Evolutionary conservation across 345 rosid genomes (phyloP), one percentile per base, ranked within the genome.

Genomic region (Gossypium anomalum): DNA sequence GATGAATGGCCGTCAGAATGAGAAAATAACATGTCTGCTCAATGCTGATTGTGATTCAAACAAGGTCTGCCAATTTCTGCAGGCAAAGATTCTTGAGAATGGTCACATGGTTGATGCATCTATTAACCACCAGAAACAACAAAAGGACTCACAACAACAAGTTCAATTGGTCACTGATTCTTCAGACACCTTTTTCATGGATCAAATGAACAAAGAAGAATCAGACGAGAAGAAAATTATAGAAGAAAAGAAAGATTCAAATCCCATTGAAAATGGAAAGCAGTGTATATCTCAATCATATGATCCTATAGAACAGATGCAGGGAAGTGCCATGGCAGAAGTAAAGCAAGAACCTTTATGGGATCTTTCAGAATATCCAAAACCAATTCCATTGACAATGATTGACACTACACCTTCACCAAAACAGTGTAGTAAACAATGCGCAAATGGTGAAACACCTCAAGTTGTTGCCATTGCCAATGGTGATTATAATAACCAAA

Each of bases 141-240:
- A 43, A 17, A 45, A 63, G 20, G 85, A 67, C 29, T 22, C 78
- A 19, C 53, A 48, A 75, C 63, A 63, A 55, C 14, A 63, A 59
- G 34, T 23, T 75, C 62, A 29, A 11, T 23, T 64, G 48, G 67
- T 63, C 67, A 59, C 60, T 65, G 65, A 70, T 51, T 52, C 64
- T 68, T 62, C 65, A 58, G 79, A 76, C 15, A 34, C 53, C n/a
- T 74, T 68, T 70, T 73, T 23, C 56, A 9, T 19, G 7, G 69
- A 69, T 56, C 17, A 74, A 69, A 38, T 16, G 60, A 11, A 49
- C 48, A 60, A 27, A 27, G 79, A 68, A 20, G 75, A 60, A 25
- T 34, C 79, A 16, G 61, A 71, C 70, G 80, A 75, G 78, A 76
- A 71, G 45, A 78, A 67, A 62, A 67, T 27, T 13, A 61, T 52